Evolutionary conservation across 2,329 filamentous ascomycete genomes (phyloP).

Genomic region (Cladosporium colombiae): DNA sequence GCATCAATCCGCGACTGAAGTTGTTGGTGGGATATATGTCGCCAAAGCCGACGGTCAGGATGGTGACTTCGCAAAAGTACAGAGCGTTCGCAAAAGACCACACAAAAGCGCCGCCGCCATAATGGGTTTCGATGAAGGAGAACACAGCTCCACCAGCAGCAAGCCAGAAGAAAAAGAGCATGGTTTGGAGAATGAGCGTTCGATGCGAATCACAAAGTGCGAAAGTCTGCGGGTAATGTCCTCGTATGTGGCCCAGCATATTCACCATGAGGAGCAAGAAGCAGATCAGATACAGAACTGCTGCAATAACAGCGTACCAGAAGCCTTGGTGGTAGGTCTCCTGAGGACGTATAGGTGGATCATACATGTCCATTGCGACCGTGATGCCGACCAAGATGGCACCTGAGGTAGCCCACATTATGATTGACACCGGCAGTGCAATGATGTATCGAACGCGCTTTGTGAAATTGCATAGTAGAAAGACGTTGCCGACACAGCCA

Average conservation of each 20-base stretch:
- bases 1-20: constrained; percentile 68
- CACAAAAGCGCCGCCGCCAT: constrained; percentile 39
- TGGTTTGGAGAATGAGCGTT: constrained; percentile 87
- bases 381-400: constrained; percentile 67
- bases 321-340: constrained; percentile 75
- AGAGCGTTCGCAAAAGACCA: constrained; percentile 75
- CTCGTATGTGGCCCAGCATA: constrained; percentile 72
- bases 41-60: constrained; percentile 63
- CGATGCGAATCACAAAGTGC: constrained; percentile 76
- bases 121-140: constrained; percentile 60
- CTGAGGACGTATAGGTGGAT: constrained; percentile 49
- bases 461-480: constrained; percentile 85
- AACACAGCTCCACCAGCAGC: constrained; percentile 77
- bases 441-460: constrained; percentile 75
- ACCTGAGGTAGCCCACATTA: constrained; percentile 70
- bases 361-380: constrained; percentile 64
- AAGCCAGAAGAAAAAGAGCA: constrained; percentile 79
- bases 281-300: constrained; percentile 75
- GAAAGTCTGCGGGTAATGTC: constrained; percentile 79
- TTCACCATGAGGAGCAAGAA: constrained; percentile 76
- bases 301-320: constrained; percentile 81
- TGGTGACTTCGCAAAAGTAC: constrained; percentile 68
- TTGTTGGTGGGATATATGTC: constrained; percentile 60
- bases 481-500: constrained; percentile 76
- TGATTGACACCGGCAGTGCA: constrained; percentile 79